These are phyloP conservation scores for Aspergillus pseudoglaucus DNA, from an alignment of 2,329 filamentous ascomycete species.

Conservation along the genomic window DNA sequence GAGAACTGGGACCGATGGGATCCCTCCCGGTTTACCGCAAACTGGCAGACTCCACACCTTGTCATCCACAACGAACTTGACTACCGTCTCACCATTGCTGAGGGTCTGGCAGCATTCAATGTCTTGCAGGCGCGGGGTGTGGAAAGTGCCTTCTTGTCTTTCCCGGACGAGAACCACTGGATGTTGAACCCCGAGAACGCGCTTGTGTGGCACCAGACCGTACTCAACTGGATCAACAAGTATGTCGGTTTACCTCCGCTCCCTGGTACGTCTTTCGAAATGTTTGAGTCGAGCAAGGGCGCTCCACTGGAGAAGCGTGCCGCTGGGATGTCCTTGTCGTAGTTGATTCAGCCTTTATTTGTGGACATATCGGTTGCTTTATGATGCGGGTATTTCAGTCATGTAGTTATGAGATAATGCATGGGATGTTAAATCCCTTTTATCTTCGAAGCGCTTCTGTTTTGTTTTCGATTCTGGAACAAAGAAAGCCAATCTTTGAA, in stretches of 20 bases:
- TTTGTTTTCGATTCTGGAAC: conserved; percentile 1
- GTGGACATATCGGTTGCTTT: neutral
- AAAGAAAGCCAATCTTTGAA: neutral
- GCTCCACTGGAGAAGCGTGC: conserved; percentile 9
- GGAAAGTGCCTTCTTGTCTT: conserved; percentile 71
- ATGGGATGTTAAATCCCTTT: neutral
- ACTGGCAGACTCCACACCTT: conserved; percentile 83
- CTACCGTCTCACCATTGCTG: conserved; percentile 77
- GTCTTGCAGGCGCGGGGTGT: conserved; percentile 69
- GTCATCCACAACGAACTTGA: conserved; percentile 88
- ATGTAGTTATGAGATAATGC: neutral
- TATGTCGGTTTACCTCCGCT: conserved; percentile 49
- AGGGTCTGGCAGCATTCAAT: conserved; percentile 81
- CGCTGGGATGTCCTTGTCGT: conserved; percentile 4
- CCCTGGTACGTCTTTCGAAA: conserved; percentile 22
- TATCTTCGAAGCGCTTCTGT: neutral
- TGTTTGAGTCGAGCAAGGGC: conserved; percentile 4
- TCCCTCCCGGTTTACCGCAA: conserved; percentile 48
- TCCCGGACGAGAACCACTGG: conserved; percentile 76
- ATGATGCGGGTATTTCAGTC: neutral
- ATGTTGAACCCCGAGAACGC: conserved; percentile 89
- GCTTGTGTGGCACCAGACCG: conserved; percentile 80
- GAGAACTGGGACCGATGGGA: conserved; percentile 54
- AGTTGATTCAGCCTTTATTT: neutral
- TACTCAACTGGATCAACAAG: conserved; percentile 68